A percentile compares a stretch with the other conserved stretches of the same genome.
These are phyloP conservation scores for Escallonia rubra DNA, from an alignment of 129 eudicot species.

Conservation along the genomic window DNA sequence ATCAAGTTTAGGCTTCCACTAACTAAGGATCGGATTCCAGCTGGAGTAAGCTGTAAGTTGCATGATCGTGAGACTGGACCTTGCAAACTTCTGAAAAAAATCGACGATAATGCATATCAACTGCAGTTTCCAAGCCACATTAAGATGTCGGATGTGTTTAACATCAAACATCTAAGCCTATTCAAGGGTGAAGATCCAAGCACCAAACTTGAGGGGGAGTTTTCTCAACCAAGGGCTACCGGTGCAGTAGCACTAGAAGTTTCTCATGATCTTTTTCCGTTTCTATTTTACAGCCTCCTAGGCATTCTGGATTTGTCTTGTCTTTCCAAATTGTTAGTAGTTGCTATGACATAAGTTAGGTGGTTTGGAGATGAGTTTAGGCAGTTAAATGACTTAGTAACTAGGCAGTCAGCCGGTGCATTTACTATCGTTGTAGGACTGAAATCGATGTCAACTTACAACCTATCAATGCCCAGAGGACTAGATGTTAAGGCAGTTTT, in stretches of 20 bases:
- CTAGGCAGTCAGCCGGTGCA: too few species aligned
- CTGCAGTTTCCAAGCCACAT: conserved; percentile 1
- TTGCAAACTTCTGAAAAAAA: background rate
- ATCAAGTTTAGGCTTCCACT: background rate
- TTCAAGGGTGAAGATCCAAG: background rate
- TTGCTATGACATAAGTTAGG: too few species aligned
- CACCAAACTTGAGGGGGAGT: background rate
- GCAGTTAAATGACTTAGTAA: too few species aligned
- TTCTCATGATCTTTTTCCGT: too few species aligned
- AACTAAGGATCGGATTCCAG: background rate
- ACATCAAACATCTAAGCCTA: background rate
- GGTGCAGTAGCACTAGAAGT: background rate
- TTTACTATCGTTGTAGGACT: too few species aligned
- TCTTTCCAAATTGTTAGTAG: too few species aligned
- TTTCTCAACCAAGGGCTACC: background rate
- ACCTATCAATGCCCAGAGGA: too few species aligned
- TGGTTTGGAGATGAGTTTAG: too few species aligned
- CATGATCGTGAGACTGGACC: conserved; percentile 5
- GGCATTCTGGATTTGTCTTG: too few species aligned
- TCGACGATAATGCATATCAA: conserved; percentile 1
- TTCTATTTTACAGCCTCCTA: too few species aligned
- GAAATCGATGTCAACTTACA: too few species aligned
- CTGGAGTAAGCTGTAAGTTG: background rate
- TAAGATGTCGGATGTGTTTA: background rate
- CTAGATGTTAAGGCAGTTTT: too few species aligned